Percentiles rank a stretch among this genome's conserved stretches.
Evolutionary conservation across 2,329 filamentous ascomycete genomes (phyloP).

Genomic region (Capronia coronata): DNA sequence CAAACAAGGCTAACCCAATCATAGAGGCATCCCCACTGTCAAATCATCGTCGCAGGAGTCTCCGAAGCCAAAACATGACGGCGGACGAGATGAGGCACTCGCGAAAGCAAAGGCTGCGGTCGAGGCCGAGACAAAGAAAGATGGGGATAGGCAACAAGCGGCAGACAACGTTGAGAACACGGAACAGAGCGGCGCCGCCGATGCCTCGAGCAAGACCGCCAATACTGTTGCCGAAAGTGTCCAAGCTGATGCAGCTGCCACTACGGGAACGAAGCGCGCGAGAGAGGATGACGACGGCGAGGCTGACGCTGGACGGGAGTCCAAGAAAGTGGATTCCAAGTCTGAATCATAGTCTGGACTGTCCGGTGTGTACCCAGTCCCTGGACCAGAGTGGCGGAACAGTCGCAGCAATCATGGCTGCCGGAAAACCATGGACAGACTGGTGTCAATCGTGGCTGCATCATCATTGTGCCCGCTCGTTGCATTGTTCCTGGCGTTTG

Average conservation of each 20-base stretch:
- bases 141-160: slow-evolving; percentile 18
- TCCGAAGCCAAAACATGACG: slow-evolving; percentile 10
- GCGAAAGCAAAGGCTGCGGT: slow-evolving; percentile 28
- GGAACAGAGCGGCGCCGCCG: not conserved
- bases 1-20: slow-evolving; percentile 23
- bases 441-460: not conserved
- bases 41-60: slow-evolving; percentile 27
- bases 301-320: slow-evolving; percentile 35
- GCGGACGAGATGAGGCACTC: slow-evolving; percentile 25
- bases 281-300: slow-evolving; percentile 38
- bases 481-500: not conserved
- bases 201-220: slow-evolving; percentile 1
- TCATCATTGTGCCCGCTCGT: not conserved
- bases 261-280: slow-evolving; percentile 40
- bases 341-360: slow-evolving; percentile 20
- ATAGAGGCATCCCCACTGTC: slow-evolving; percentile 41
- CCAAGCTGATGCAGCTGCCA: slow-evolving; percentile 6
- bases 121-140: slow-evolving; percentile 28
- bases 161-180: slow-evolving; percentile 12
- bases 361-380: too few species aligned
- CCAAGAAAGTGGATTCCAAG: slow-evolving; percentile 47
- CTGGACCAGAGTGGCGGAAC: not conserved
- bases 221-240: slow-evolving; percentile 5
- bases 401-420: slow-evolving; percentile 2
- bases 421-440: not conserved